Conservation (phyloP, 345 rosid species). For the Rhodomyrtus tomentosa region DNA sequence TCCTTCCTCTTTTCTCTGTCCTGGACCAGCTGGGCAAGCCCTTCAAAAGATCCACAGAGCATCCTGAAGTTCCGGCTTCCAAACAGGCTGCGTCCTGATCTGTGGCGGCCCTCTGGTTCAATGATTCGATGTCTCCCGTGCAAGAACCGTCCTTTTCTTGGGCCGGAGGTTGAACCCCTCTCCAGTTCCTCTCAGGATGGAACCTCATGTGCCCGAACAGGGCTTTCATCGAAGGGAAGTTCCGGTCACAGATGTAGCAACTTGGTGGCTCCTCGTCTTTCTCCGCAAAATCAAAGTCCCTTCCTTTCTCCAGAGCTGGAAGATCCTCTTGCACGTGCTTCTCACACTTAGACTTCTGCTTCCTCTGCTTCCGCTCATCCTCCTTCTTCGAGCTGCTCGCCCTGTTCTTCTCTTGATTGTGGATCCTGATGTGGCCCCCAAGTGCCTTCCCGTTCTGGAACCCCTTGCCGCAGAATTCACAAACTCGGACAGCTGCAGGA, state of each 20-base stretch:
- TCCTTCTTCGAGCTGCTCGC: not conserved
- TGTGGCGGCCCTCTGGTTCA: not conserved
- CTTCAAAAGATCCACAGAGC: constrained; percentile 3
- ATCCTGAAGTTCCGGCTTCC: not conserved
- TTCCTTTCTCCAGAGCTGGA: not conserved
- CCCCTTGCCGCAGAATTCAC: constrained; percentile 25
- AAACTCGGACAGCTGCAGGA: not conserved
- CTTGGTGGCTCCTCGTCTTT: not conserved
- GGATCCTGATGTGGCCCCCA: constrained; percentile 14
- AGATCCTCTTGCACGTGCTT: not conserved
- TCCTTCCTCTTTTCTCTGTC: constrained; percentile 3
- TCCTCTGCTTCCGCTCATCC: not conserved
- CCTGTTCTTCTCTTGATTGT: not conserved
- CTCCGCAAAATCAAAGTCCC: not conserved
- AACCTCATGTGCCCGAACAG: constrained; percentile 83
- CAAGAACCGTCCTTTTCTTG: not conserved
- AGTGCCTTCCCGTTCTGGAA: constrained; percentile 16
- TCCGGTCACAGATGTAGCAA: constrained; percentile 3
- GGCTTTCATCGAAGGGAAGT: constrained; percentile 21
- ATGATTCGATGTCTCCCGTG: not conserved
- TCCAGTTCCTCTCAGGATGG: constrained; percentile 63
- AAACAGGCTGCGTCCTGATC: not conserved
- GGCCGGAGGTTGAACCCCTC: constrained; percentile 47
- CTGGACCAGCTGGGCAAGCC: constrained; percentile 12
- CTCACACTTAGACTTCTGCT: not conserved